phyloP scores from a whole-genome alignment of 2,329 filamentous ascomycete genomes.

The Microcyclosporella mali region DNA sequence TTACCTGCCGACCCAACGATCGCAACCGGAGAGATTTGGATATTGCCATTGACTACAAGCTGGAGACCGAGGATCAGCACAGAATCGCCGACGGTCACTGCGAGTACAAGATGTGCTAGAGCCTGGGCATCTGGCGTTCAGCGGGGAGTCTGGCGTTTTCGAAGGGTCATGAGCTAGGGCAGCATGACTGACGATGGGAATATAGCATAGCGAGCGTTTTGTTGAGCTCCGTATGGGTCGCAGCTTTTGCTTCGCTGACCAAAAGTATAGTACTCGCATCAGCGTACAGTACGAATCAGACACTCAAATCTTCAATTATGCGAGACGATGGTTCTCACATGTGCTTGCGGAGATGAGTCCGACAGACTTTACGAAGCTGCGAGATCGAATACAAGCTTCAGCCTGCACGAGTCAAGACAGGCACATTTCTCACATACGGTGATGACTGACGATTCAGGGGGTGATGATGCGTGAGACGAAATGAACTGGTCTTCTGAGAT shows the following conservation, averaged over 20 bases:
- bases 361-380: no score
- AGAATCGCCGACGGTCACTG: constrained; percentile 63
- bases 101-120: constrained; percentile 65
- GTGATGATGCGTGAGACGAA: no score
- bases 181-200: constrained; percentile 15
- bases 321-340: no score
- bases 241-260: constrained; percentile 36
- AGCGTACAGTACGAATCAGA: no score
- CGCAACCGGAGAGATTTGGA: constrained; percentile 95
- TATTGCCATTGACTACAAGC: constrained; percentile 76
- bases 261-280: constrained; percentile 16
- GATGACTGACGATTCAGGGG: no score
- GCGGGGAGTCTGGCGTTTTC: constrained; percentile 5
- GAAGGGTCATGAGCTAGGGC: constrained; percentile 15
- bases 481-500: no score
- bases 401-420: no score
- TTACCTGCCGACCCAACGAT: constrained; percentile 81
- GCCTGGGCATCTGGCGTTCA: constrained; percentile 13
- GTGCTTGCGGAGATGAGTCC: no score
- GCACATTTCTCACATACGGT: no score
- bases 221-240: constrained; percentile 23
- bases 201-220: constrained; percentile 7
- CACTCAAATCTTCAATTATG: no score
- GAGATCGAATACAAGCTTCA: no score
- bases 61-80: constrained; percentile 68